A percentile compares a stretch with the other conserved stretches of the same genome.
Evolutionary conservation across 2,329 filamentous ascomycete genomes (phyloP).

Genomic region (Ophiostoma tasmaniense): DNA sequence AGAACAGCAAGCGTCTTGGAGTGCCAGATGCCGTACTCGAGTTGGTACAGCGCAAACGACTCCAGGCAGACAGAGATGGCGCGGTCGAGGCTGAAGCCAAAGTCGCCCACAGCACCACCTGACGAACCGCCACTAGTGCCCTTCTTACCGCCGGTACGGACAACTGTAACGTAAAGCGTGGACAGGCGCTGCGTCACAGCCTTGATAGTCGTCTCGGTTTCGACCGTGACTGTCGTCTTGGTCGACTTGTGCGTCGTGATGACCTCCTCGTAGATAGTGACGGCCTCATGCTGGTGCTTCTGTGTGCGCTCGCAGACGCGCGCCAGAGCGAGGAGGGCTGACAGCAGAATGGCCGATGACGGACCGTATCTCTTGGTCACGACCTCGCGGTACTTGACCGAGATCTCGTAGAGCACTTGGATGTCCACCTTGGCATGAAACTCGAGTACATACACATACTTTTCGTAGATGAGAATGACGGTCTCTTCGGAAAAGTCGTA

Average conservation of each 20-base stretch:
- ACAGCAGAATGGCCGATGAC: slow-evolving; percentile 25
- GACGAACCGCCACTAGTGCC: slow-evolving; percentile 21
- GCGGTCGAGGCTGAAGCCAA: slow-evolving; percentile 27
- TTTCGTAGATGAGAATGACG: slow-evolving; percentile 38
- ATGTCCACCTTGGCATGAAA: slow-evolving; percentile 35
- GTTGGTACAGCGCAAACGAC: slow-evolving; percentile 34
- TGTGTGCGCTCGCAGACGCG: slow-evolving; percentile 38
- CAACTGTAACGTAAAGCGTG: slow-evolving; percentile 36
- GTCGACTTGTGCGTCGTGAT: slow-evolving; percentile 31
- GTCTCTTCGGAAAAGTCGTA: slow-evolving; percentile 33
- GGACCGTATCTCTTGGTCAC: slow-evolving; percentile 32
- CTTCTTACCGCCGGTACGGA: slow-evolving; percentile 30
- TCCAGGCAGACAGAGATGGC: slow-evolving; percentile 35
- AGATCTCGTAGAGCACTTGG: slow-evolving; percentile 36
- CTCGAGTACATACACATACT: slow-evolving; percentile 41
- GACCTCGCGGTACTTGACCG: slow-evolving; percentile 40
- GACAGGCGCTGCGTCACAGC: slow-evolving; percentile 43
- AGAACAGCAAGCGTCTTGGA: slow-evolving; percentile 37
- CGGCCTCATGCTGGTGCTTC: slow-evolving; percentile 35
- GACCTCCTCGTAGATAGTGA: slow-evolving; percentile 39
- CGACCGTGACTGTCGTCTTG: slow-evolving; percentile 30
- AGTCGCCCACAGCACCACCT: slow-evolving; percentile 25
- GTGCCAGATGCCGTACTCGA: slow-evolving; percentile 38
- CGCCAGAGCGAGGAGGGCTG: slow-evolving; percentile 33
- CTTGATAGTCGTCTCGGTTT: slow-evolving; percentile 31